Percentiles rank a stretch among this genome's conserved stretches.
Evolutionary conservation across 139 green algal species (phyloP).

Genomic region (Mychonastes homosphaera): DNA sequence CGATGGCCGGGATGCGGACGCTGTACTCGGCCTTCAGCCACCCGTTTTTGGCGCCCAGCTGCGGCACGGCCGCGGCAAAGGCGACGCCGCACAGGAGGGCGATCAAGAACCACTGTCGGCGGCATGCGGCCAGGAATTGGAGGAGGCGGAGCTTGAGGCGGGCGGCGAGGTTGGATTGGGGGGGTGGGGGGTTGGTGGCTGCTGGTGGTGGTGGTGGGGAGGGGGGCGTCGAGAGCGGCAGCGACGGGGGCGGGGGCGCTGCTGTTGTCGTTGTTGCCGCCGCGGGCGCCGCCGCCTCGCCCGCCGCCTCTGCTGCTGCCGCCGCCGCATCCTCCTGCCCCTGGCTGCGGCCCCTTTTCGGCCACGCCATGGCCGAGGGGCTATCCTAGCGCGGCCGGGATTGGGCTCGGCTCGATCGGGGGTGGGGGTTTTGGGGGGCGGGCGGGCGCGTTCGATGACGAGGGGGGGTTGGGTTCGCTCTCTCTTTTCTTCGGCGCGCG

Average conservation of each 20-base stretch:
- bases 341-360: constrained; percentile 2
- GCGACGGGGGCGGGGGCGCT: background rate
- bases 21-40: constrained; percentile 30
- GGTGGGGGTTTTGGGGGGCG: no score
- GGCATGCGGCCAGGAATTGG: background rate
- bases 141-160: background rate
- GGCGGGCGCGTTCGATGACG: no score
- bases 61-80: constrained; percentile 31
- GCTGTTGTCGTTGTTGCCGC: background rate
- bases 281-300: no score
- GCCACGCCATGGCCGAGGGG: no score
- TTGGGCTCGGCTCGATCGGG: no score
- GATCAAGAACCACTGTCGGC: constrained; percentile 25
- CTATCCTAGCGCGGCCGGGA: no score
- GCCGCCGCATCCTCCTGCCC: background rate
- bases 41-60: constrained; percentile 23
- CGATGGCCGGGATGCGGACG: constrained; percentile 29
- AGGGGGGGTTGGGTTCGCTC: no score
- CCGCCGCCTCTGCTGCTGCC: background rate
- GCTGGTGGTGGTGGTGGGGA: background rate
- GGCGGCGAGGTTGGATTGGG: background rate
- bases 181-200: background rate
- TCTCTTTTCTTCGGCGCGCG: no score
- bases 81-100: constrained; percentile 26
- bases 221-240: background rate